These are phyloP conservation scores for Punctularia strigosozonata DNA, from an alignment of 768 basidiomycete species.

Conservation along the genomic window DNA sequence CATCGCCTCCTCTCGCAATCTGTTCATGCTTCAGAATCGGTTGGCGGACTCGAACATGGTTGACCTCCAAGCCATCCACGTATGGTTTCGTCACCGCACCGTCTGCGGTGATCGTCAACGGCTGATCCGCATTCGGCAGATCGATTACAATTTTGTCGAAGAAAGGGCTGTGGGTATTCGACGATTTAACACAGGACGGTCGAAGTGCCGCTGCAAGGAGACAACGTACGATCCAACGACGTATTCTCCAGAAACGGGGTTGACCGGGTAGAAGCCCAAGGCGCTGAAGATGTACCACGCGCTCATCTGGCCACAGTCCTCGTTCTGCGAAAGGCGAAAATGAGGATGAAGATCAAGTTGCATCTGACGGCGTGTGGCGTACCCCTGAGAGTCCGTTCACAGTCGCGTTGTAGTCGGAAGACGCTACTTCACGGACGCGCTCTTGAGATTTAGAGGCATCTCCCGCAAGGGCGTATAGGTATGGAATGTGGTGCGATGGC, in stretches of 20 bases:
- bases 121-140: slow-evolving; percentile 29
- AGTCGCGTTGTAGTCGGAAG: slow-evolving; percentile 52
- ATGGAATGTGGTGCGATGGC: slow-evolving; percentile 84
- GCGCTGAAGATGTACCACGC: slow-evolving; percentile 81
- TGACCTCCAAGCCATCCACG: slow-evolving; percentile 44
- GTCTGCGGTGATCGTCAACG: slow-evolving; percentile 39
- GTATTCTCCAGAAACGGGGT: slow-evolving; percentile 68
- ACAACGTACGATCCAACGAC: slow-evolving; percentile 56
- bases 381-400: slow-evolving; percentile 62
- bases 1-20: slow-evolving; percentile 40
- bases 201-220: background rate
- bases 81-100: slow-evolving; percentile 53
- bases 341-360: slow-evolving; percentile 1
- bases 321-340: slow-evolving; percentile 38
- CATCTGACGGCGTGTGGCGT: background rate
- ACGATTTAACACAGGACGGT: background rate
- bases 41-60: slow-evolving; percentile 29
- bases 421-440: slow-evolving; percentile 57
- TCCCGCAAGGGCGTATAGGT: slow-evolving; percentile 64
- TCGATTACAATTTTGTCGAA: slow-evolving; percentile 42
- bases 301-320: slow-evolving; percentile 87
- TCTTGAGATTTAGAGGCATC: slow-evolving; percentile 62
- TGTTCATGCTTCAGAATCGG: slow-evolving; percentile 54
- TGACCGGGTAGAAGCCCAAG: slow-evolving; percentile 78
- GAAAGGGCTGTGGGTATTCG: slow-evolving; percentile 26